phyloP scores from a whole-genome alignment of 1,139 yeast genomes.

The Pichia sp. region DNA sequence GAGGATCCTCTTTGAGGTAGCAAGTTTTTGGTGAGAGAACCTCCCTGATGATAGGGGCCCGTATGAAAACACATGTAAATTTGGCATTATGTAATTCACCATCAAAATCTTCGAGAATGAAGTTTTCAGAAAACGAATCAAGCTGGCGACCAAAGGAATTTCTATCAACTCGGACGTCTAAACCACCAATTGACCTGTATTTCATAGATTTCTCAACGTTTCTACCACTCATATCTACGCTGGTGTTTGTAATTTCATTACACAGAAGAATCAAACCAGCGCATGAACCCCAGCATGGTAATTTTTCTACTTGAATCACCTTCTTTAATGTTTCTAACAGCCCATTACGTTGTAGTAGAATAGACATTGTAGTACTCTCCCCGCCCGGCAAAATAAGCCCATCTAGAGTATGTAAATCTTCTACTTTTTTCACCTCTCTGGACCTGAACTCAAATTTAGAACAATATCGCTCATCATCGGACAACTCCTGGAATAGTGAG shows the following conservation, averaged over 20 bases:
- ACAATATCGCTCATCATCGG: constrained; percentile 17
- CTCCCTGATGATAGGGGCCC: constrained; percentile 69
- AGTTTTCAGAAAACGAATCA: constrained; percentile 52
- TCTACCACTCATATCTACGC: constrained; percentile 36
- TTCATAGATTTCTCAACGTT: constrained; percentile 4
- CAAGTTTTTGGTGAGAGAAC: constrained; percentile 25
- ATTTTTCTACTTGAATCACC: constrained; percentile 46
- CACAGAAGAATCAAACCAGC: constrained; percentile 76
- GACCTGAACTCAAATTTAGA: constrained; percentile 31
- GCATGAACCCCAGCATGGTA: constrained; percentile 80
- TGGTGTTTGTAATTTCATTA: constrained; percentile 50
- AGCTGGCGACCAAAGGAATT: constrained; percentile 80
- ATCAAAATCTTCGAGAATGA: constrained; percentile 41
- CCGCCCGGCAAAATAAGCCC: constrained; percentile 76
- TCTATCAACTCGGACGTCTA: constrained; percentile 60
- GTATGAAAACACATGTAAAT: constrained; percentile 64
- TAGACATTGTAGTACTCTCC: constrained; percentile 72
- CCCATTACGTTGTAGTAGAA: constrained; percentile 64
- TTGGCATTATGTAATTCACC: constrained; percentile 33
- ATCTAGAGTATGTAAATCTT: constrained; percentile 47
- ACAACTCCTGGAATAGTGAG: constrained; percentile 39
- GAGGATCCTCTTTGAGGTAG: neutral
- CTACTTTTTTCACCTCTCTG: constrained; percentile 50
- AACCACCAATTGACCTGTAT: constrained; percentile 60
- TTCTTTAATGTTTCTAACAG: constrained; percentile 52